Percentiles rank a stretch among this genome's conserved stretches.
Conservation (phyloP, 208 protist species). For the Kentomonas sorsogonicus region DNA sequence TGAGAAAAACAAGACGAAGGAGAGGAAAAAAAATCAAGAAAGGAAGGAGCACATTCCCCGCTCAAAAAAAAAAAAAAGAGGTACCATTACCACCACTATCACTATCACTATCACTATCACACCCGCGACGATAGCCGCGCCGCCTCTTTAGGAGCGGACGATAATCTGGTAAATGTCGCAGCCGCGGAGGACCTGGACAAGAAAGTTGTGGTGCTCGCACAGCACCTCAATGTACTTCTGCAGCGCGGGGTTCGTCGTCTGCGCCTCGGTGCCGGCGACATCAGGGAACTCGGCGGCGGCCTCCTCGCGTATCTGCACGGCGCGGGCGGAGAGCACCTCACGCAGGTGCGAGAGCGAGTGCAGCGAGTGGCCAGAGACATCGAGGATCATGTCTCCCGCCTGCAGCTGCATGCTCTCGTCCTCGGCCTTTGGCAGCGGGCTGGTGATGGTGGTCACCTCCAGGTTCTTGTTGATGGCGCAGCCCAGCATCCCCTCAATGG, state of each 20-base stretch:
- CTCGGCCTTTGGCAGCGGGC: constrained; percentile 58
- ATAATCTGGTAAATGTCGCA: constrained; percentile 88
- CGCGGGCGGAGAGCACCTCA: constrained; percentile 68
- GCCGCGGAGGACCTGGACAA: constrained; percentile 79
- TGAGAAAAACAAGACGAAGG: too few relatives aligned
- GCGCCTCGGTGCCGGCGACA: constrained; percentile 44
- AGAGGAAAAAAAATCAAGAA: too few relatives aligned
- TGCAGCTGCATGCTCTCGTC: constrained; percentile 75
- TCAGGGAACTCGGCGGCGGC: constrained; percentile 67
- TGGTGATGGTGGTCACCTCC: constrained; percentile 71
- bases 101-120: constrained; percentile 11
- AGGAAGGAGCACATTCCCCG: too few relatives aligned
- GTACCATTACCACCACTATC: constrained; percentile 8
- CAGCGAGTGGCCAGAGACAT: constrained; percentile 72
- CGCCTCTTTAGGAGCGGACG: constrained; percentile 72
- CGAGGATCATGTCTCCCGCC: constrained; percentile 85
- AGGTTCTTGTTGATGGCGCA: constrained; percentile 86
- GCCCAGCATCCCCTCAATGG: constrained; percentile 76
- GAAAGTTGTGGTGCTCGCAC: constrained; percentile 87
- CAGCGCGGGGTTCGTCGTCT: constrained; percentile 65
- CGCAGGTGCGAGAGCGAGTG: constrained; percentile 83
- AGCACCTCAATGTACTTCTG: constrained; percentile 84
- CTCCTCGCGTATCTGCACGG: constrained; percentile 82
- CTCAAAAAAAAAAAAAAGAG: constrained; percentile 20
- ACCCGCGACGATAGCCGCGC: too few relatives aligned